Percentiles rank a stretch among this genome's conserved stretches.
These are phyloP conservation scores for Pseudogymnoascus sp. DNA, from an alignment of 2,329 filamentous ascomycete genomes.

Conservation along the genomic window DNA sequence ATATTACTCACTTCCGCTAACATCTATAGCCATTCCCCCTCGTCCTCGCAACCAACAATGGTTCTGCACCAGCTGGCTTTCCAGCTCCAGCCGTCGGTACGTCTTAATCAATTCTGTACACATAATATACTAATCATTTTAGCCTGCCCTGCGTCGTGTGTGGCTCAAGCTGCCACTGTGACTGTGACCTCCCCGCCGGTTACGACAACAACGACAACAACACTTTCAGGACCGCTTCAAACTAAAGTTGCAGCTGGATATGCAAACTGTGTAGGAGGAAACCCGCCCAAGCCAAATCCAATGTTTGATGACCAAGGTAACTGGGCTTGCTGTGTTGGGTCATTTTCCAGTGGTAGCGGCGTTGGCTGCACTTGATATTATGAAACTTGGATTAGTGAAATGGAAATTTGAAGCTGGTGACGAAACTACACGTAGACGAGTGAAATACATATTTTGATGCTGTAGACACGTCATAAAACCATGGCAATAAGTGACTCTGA, in stretches of 20 bases:
- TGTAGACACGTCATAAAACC: not conserved
- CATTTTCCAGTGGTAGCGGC: not conserved
- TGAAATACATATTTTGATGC: not conserved
- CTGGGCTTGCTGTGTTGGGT: not conserved
- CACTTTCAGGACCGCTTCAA: not conserved
- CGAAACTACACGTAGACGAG: not conserved
- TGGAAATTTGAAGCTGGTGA: not conserved
- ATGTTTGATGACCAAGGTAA: not conserved
- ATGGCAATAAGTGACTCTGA: not conserved
- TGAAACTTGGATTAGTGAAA: not conserved
- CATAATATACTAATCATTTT: not conserved
- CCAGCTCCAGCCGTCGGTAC: not conserved
- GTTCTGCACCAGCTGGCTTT: not conserved
- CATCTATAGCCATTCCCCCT: not conserved
- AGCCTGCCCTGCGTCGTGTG: not conserved
- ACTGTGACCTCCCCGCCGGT: not conserved
- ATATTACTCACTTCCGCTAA: not conserved
- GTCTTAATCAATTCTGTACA: not conserved
- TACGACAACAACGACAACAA: not conserved
- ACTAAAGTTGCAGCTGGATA: not conserved
- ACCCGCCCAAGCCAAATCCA: not conserved
- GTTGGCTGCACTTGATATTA: not conserved
- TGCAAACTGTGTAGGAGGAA: not conserved
- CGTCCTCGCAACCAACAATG: not conserved
- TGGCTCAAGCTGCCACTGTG: not conserved